A percentile compares a stretch with the other conserved stretches of the same genome.
These are phyloP conservation scores for Capsicum pubescens DNA, from an alignment of 257 asterid genomes.

Conservation along the genomic window DNA sequence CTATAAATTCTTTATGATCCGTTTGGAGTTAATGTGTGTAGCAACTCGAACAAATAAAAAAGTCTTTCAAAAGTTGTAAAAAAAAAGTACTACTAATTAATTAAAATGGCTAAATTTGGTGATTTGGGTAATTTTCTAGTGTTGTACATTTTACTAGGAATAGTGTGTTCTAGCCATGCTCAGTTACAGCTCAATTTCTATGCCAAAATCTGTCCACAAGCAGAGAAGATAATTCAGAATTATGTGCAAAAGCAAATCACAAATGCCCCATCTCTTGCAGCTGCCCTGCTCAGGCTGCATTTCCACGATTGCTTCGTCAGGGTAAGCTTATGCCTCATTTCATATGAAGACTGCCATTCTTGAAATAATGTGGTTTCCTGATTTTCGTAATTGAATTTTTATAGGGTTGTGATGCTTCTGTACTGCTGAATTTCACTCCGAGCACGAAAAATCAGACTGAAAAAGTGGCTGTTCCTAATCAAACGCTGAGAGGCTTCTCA, in stretches of 20 bases:
- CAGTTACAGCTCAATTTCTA: constrained; percentile 44
- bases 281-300: not conserved
- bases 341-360: not conserved
- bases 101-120: constrained; percentile 38
- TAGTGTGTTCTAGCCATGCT: constrained; percentile 39
- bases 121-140: constrained; percentile 13
- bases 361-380: not conserved
- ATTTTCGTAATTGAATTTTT: no score
- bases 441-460: constrained; percentile 39
- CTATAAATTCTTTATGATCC: not conserved
- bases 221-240: constrained; percentile 1
- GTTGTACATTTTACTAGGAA: constrained; percentile 30
- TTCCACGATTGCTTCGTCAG: constrained; percentile 41
- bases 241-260: not conserved
- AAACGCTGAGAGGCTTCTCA: constrained; percentile 34
- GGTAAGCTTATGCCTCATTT: constrained; percentile 24
- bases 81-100: not conserved
- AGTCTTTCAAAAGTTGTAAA: not conserved
- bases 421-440: constrained; percentile 42
- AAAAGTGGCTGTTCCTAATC: constrained; percentile 40
- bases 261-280: not conserved
- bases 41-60: not conserved
- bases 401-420: constrained; percentile 49
- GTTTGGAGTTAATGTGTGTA: not conserved
- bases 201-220: not conserved